These are phyloP conservation scores for Talaromyces ruber DNA, from an alignment of 495 filamentous ascomycete species.

Conservation along the genomic window DNA sequence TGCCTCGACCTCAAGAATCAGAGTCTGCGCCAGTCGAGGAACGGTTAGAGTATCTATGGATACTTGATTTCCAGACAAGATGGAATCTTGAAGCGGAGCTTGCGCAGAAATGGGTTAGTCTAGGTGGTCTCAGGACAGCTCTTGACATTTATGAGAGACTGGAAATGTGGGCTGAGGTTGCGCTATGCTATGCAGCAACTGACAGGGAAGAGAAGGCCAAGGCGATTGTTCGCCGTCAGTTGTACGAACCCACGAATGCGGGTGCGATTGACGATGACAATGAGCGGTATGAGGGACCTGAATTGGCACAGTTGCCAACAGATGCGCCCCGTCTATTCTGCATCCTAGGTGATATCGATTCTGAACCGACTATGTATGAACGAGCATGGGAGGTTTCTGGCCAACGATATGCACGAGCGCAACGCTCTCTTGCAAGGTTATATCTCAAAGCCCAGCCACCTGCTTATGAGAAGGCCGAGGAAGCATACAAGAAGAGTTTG, in stretches of 20 bases:
- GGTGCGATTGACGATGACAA: conserved; percentile 37
- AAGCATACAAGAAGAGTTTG: conserved; percentile 69
- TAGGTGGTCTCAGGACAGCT: conserved; percentile 81
- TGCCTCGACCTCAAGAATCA: conserved; percentile 64
- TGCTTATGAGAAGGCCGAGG: conserved; percentile 59
- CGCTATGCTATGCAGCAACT: conserved; percentile 75
- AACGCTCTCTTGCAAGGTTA: conserved; percentile 75
- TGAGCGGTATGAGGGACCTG: conserved; percentile 50
- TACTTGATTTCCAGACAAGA: conserved; percentile 70
- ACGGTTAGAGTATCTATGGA: conserved; percentile 73
- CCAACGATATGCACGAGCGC: conserved; percentile 72
- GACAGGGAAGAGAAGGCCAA: conserved; percentile 80
- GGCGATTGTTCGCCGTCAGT: conserved; percentile 61
- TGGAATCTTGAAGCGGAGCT: conserved; percentile 95
- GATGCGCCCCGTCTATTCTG: conserved; percentile 87
- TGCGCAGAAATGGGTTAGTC: conserved; percentile 77
- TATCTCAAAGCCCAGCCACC: conserved; percentile 52
- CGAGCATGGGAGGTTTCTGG: conserved; percentile 84
- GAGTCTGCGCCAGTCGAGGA: conserved; percentile 73
- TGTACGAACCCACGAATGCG: conserved; percentile 54
- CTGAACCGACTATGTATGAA: conserved; percentile 63
- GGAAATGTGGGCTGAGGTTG: conserved; percentile 92
- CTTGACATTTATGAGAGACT: conserved; percentile 94
- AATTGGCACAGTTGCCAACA: conserved; percentile 59
- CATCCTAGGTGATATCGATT: conserved; percentile 86